phyloP scores from a whole-genome alignment of 2,329 filamentous ascomycete genomes.

The Cladosporium sp. region DNA sequence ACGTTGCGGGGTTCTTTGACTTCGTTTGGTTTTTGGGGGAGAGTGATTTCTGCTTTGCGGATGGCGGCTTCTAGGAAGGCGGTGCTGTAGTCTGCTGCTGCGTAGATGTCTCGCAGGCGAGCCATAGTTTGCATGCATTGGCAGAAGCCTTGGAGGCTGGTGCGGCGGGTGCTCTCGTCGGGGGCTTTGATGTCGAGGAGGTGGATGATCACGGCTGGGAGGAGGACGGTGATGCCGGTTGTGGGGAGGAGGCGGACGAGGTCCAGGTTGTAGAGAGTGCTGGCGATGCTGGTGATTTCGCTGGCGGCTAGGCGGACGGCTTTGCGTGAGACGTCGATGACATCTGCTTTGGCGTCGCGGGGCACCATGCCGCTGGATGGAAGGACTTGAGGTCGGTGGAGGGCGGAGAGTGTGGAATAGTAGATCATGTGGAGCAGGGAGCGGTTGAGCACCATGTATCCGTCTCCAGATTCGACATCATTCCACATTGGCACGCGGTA shows the following conservation, averaged over 20 bases:
- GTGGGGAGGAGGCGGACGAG: constrained; percentile 80
- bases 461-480: constrained; percentile 56
- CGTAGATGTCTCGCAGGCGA: constrained; percentile 80
- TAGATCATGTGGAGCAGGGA: constrained; percentile 92
- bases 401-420: constrained; percentile 81
- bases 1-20: constrained; percentile 28
- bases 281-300: constrained; percentile 79
- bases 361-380: constrained; percentile 54
- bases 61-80: constrained; percentile 91
- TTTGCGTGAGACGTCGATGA: constrained; percentile 76
- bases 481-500: constrained; percentile 55
- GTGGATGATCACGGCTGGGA: constrained; percentile 91
- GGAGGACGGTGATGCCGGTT: constrained; percentile 82
- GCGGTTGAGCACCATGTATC: constrained; percentile 63
- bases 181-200: constrained; percentile 86
- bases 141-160: constrained; percentile 74
- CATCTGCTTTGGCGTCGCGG: constrained; percentile 52
- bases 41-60: constrained; percentile 75
- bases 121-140: constrained; percentile 92
- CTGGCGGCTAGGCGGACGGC: constrained; percentile 79
- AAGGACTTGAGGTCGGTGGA: constrained; percentile 86
- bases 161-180: constrained; percentile 63
- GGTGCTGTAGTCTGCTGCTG: constrained; percentile 92
- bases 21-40: constrained; percentile 41
- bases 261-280: constrained; percentile 65